phyloP scores from a whole-genome alignment of 768 basidiomycete genomes.

The Phanerodontia chrysosporium region DNA sequence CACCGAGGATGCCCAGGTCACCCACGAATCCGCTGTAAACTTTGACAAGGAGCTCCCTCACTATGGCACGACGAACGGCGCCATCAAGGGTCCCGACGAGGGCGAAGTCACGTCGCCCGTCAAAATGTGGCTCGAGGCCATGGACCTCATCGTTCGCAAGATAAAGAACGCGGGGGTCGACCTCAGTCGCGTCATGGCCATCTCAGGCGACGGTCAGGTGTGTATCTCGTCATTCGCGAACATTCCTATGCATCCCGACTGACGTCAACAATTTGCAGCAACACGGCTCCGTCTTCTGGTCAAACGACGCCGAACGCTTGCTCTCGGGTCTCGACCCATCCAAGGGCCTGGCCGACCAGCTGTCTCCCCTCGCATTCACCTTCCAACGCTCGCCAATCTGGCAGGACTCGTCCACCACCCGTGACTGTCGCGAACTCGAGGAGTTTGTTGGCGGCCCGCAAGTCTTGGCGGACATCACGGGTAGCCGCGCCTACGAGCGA shows the following conservation, averaged over 20 bases:
- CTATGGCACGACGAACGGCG: constrained; percentile 63
- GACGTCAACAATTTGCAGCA: constrained; percentile 40
- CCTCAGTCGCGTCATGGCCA: constrained; percentile 51
- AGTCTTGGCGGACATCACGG: constrained; percentile 68
- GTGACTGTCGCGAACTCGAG: constrained; percentile 69
- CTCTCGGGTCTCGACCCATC: constrained; percentile 51
- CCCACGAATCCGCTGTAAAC: constrained; percentile 69
- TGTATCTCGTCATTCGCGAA: constrained; percentile 10
- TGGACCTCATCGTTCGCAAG: constrained; percentile 70
- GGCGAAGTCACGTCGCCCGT: constrained; percentile 82
- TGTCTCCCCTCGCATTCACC: constrained; percentile 64
- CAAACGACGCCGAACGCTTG: constrained; percentile 42
- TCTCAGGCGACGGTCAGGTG: constrained; percentile 81
- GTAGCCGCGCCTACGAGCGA: constrained; percentile 81
- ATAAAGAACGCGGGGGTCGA: constrained; percentile 58
- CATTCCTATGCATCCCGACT: background rate
- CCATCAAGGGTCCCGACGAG: constrained; percentile 55
- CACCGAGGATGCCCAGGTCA: constrained; percentile 47
- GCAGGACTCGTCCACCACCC: constrained; percentile 85
- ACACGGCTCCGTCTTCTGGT: constrained; percentile 89
- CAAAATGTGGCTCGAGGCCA: constrained; percentile 79
- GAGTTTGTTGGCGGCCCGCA: constrained; percentile 65
- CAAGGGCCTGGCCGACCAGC: constrained; percentile 51
- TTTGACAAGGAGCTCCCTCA: constrained; percentile 78
- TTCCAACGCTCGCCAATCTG: constrained; percentile 72